Evolutionary conservation across 2,329 filamentous ascomycete species (phyloP), one percentile per base, ranked within the genome.

Genomic region (Aspergillus versicolor): DNA sequence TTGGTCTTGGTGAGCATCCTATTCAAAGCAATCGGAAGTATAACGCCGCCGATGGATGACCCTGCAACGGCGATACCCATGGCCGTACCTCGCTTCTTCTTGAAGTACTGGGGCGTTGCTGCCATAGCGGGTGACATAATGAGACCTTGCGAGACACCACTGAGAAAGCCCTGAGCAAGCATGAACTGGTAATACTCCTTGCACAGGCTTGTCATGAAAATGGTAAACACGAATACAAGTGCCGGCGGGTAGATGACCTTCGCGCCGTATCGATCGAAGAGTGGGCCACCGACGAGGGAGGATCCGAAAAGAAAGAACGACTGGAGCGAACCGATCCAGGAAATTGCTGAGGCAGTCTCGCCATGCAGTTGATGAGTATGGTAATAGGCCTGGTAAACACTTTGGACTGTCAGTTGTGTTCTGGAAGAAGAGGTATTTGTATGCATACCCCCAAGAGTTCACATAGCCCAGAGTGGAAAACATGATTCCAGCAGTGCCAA

Each of bases 101-200:
- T 71, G 59, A 84, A 84, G 60, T 75, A 80, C 21, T 80, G 78
- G 2, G 76, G 73, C 0, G 81, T 70, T 0, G 77, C 73, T 0
- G 78, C 75, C 30, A 83, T 68, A 0, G 78, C 74, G 0, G 82
- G 80, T 0, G 80, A 70, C 15, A 74, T 70, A 5, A 81, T 63
- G 4, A 82, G 42, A 66, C 60, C 60, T 1, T 49, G 41, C n/a
- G 51, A 45, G 2, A 61, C 32, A 1, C 60, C 60, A 5, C 54
- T 21, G 11, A 63, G 47, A 19, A 63, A 17, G 1, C 61, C 61
- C 22, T 63, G 59, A 15, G 65, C 66, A 1, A 73, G 67, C 34
- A 84, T 68, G 64, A 83, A 79, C 38, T 84, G 82, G 60, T 79
- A 84, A 66, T 82, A 84, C 54, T 82, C 63, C 0, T 73, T 81